Percentiles rank a stretch among this genome's conserved stretches.
Evolutionary conservation across 257 asterid species (phyloP).

Genomic region (Solanum verrucosum): DNA sequence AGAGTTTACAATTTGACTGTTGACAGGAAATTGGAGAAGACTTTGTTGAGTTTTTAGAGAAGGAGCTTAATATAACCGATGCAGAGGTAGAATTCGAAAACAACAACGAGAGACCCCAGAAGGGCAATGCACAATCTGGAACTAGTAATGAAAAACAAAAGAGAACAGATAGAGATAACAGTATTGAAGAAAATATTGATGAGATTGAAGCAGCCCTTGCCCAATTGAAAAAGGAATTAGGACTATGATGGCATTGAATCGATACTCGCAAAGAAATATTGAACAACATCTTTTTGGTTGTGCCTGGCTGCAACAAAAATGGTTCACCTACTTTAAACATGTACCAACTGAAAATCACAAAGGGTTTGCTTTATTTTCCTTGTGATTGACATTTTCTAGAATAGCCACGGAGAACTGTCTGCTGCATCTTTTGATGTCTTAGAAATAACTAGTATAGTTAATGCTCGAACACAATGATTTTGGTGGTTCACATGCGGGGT

Average conservation of each 20-base stretch:
- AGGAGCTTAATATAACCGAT: slow-evolving; percentile 64
- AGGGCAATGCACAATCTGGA: slow-evolving; percentile 15
- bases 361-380: background rate
- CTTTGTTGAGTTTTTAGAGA: slow-evolving; percentile 90
- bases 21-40: slow-evolving; percentile 90
- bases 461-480: background rate
- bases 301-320: background rate
- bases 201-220: slow-evolving; percentile 88
- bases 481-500: background rate
- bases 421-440: background rate
- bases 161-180: slow-evolving; percentile 17
- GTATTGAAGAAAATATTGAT: slow-evolving; percentile 53
- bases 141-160: slow-evolving; percentile 18
- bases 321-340: background rate
- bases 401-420: background rate
- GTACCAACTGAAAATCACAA: background rate
- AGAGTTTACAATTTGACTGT: background rate
- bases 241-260: slow-evolving; percentile 28
- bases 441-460: background rate
- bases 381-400: background rate
- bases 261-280: background rate
- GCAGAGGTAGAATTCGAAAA: slow-evolving; percentile 22
- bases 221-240: slow-evolving; percentile 70
- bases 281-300: background rate
- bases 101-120: slow-evolving; percentile 10